Base-by-base conservation (phyloP, 495 filamentous ascomycete genomes). In the Neurospora sp. region DNA sequence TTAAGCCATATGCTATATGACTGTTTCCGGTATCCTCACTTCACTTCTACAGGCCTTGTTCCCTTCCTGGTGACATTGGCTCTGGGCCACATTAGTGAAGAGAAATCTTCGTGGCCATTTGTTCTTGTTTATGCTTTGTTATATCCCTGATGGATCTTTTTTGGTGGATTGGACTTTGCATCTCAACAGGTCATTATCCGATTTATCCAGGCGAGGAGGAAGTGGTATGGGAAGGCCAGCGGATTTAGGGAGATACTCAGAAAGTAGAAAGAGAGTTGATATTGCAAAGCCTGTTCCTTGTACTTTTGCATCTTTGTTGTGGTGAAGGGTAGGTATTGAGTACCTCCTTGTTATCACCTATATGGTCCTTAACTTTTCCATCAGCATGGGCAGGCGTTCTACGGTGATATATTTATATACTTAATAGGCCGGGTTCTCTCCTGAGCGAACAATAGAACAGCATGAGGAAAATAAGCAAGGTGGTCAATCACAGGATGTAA, bases 61-160 rank as follows among this genome's bases (percentile, higher is more conserved):
- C 4, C 35, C 35, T 46, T 71, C 41, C 69, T 65, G 70, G 35
- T 12, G 44, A 35, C 41, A 37, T 68, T 70, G 68, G 59, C 38
- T 39, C 27, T 68, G 46, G 42, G 70, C 39, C 69, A 65, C 48
- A 70, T 73, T 44, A 8, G 38, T 53, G 65, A 46, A 69, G 68
- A 71, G 71, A 7, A 37, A 71, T 70, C 10, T 74, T 68, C 42
- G 20, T 68, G 39, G 72, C 71, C 70, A 71, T 76, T 37, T 69
- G 40, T 74, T 48, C 69, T 40, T 42, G 69, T 76, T 70, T 74
- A 41, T 69, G 61, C 38, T 69, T 73, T 59, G 20, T 39, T 71
- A 37, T 39, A 72, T 72, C 39, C 39, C 39, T 41, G 18, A 39
- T 70, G 72, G 61, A 39, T n/a, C 35, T 46, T 39, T 42, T 40